Conservation (phyloP, 176 grass and related monocot species). For the Aegilops umbellulata region DNA sequence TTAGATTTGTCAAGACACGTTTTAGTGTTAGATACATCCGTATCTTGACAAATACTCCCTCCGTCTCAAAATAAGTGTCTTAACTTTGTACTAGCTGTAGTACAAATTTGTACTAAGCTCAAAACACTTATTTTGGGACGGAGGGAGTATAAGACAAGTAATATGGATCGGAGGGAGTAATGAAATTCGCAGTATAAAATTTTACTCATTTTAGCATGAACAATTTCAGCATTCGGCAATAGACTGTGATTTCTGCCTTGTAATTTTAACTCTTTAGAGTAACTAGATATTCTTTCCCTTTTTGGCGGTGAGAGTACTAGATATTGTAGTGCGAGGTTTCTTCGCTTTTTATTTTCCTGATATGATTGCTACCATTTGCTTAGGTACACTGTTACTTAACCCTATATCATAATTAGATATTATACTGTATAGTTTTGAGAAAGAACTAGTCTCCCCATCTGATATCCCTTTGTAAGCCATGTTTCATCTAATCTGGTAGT, state of each 20-base stretch:
- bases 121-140: no score
- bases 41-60: no score
- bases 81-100: no score
- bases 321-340: conserved; percentile 1
- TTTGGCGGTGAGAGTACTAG: neutral
- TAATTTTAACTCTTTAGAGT: conserved; percentile 1
- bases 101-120: no score
- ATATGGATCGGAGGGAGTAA: neutral
- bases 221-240: neutral
- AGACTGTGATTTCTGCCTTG: neutral
- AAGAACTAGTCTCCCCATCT: neutral
- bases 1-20: no score
- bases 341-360: neutral
- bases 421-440: conserved; percentile 11
- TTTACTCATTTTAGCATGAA: neutral
- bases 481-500: conserved; percentile 14
- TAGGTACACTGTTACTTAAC: neutral
- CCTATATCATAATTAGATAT: neutral
- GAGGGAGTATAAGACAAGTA: no score
- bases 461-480: neutral
- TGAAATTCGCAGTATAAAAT: neutral
- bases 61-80: no score
- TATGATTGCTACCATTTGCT: neutral
- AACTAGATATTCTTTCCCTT: neutral
- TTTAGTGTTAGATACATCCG: no score